Evolutionary conservation across 495 filamentous ascomycete genomes (phyloP).

Genomic region (Trichoderma orchidacearum): DNA sequence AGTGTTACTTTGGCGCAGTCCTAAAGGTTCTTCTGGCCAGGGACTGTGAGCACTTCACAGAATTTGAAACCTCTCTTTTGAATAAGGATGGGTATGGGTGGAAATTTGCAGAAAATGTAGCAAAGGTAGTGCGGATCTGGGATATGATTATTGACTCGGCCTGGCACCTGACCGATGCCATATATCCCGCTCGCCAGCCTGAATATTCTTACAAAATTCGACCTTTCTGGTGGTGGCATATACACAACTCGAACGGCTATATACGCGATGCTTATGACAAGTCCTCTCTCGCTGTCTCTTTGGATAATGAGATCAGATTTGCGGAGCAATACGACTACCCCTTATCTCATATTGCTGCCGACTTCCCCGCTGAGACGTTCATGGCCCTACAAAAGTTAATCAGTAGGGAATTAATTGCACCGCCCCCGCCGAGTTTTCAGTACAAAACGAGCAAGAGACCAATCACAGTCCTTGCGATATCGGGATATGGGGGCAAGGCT

Average conservation of each 20-base stretch:
- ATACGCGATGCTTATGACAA: not conserved
- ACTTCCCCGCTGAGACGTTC: not conserved
- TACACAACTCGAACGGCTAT: not conserved
- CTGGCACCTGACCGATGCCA: not conserved
- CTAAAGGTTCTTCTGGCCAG: not conserved
- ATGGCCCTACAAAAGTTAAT: not conserved
- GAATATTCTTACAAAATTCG: not conserved
- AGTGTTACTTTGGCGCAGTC: not conserved
- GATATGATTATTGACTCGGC: not conserved
- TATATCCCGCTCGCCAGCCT: not conserved
- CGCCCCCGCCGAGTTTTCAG: not conserved
- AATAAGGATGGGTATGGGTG: not conserved
- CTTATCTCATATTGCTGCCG: not conserved
- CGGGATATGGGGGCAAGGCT: not conserved
- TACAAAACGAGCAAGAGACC: constrained; percentile 1
- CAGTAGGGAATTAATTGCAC: not conserved
- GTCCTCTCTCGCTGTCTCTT: not conserved
- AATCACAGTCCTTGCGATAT: not conserved
- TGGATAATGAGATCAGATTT: not conserved
- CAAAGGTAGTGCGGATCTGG: not conserved
- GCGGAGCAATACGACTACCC: not conserved
- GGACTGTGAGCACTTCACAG: not conserved
- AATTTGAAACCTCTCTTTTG: not conserved
- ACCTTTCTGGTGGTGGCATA: constrained; percentile 1
- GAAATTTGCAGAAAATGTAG: not conserved